Evolutionary conservation across 2,329 filamentous ascomycete species (phyloP), one percentile per base, ranked within the genome.

Genomic region (Aspergillus sp.): DNA sequence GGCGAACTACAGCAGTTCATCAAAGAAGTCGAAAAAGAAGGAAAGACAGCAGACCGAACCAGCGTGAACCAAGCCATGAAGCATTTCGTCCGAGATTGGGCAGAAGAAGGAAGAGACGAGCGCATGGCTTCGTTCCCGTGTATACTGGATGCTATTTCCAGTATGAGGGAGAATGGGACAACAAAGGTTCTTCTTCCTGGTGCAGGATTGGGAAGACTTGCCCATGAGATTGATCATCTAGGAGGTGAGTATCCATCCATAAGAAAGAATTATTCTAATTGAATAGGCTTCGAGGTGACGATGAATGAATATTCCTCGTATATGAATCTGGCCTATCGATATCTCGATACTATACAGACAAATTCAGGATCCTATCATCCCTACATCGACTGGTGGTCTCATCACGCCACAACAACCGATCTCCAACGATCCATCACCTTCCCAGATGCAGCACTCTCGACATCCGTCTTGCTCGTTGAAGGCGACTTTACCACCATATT

Each of bases 251-350:
- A n/a, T 7, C 9, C 8, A 12, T 39, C 29, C 11, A 7, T 10
- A 13, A 6, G 1, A 30, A 19, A n/a, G 6, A 19, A 19, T 19
- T 4, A 19, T 19, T 19, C 19, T 19, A 19, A 19, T 19, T 19
- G 19, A 19, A 29, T 28, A 71, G 72, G 66, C 1, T 77, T 77
- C 43, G 63, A 77, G 26, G 77, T 79, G 0, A 77, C 74, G 0
- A 62, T 71, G 42, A 81, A 81, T 50, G 78, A 82, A 58, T 81
- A 73, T 73, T 79, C 76, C 1, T 71, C 74, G 59, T 81, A 73
- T 48, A 78, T 81, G 73, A 79, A 78, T 45, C 48, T 76, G 1
- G 73, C 69, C 0, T 79, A 79, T 47, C 71, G 77, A 1, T 77
- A 71, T 48, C 54, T 79, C 5, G 67, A 71, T 33, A 54, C 58